Base-by-base conservation (phyloP, 116 monocot species). In the Zostera marina region DNA sequence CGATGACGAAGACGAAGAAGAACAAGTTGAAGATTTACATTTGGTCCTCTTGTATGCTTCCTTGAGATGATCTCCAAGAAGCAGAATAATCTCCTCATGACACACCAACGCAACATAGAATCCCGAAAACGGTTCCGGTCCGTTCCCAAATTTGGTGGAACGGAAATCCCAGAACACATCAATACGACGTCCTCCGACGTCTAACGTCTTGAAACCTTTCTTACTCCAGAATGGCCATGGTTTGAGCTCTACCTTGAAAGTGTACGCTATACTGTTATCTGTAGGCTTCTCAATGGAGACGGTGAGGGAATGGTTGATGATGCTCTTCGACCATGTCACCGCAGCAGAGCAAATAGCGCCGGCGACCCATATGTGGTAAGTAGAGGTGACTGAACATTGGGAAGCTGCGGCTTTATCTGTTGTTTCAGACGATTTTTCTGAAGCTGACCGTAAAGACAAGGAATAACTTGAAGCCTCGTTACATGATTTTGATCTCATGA, bases 221-320 rank as follows among this genome's bases (percentile, higher is more conserved):
- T 85, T 88, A 53, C 77, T 66, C 89, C 94, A 84, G 51, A 94
- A 94, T 0, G 94, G 88, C 94, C 94, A 94, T 0, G 88, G 94
- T 66, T 88, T 94, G 4, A 94, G 76, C 59, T 94, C 88, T 8
- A 88, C 54, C 66, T 76, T 79, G 77, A 71, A 85, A 8, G 74
- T 65, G 22, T 70, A 56, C 8, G 70, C 3, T 0, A 48, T 4
- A 32, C 10, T 32, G 46, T 41, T 62, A 41, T 26, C 56, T n/a
- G 11, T 20, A 10, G 63, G 12, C 7, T 41, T 61, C 15, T 88
- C 77, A 14, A 88, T 41, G 22, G 85, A 67, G 46, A 94, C 59
- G 19, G 85, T 66, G 55, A 94, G 77, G 42, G 79, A 79, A 60
- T 94, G 89, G 68, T 72, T 94, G 60, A 88, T 82, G 59, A 85